Percentiles rank a stretch among this genome's conserved stretches.
These are phyloP conservation scores for Malus hybrid DNA, from an alignment of 331 rosid species.

Conservation along the genomic window DNA sequence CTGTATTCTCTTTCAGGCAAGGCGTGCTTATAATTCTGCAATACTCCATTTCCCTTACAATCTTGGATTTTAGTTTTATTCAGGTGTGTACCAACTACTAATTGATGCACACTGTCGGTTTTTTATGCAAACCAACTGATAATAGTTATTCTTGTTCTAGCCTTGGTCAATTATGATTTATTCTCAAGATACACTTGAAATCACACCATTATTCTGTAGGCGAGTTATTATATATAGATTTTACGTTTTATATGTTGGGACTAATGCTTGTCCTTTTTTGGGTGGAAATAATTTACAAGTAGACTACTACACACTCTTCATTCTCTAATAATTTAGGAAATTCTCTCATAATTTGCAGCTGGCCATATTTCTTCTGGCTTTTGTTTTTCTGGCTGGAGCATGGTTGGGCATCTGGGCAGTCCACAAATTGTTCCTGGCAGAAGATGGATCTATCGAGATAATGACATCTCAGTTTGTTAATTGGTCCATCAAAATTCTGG, in stretches of 20 bases:
- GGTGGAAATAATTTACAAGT: not conserved
- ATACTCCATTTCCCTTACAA: not conserved
- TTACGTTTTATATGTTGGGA: not conserved
- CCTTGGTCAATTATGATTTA: not conserved
- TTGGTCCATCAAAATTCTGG: constrained; percentile 72
- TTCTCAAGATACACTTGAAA: not conserved
- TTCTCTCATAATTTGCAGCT: constrained; percentile 44
- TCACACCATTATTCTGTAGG: not conserved
- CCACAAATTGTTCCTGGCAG: constrained; percentile 63
- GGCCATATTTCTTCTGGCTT: constrained; percentile 71
- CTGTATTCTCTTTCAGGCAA: not conserved
- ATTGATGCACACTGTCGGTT: not conserved
- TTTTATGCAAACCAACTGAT: not conserved
- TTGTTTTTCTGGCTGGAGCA: constrained; percentile 70
- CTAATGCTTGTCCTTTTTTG: not conserved
- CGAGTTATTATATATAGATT: not conserved
- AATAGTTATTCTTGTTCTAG: not conserved
- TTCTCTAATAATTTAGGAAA: not conserved
- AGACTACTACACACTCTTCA: not conserved
- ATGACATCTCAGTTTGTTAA: constrained; percentile 70
- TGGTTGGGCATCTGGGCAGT: constrained; percentile 96
- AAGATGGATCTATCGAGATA: constrained; percentile 75
- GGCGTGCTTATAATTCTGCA: not conserved
- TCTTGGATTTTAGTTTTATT: not conserved
- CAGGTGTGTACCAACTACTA: not conserved